Conservation (phyloP, 2,329 filamentous ascomycete species). For the Penicillium sp. region DNA sequence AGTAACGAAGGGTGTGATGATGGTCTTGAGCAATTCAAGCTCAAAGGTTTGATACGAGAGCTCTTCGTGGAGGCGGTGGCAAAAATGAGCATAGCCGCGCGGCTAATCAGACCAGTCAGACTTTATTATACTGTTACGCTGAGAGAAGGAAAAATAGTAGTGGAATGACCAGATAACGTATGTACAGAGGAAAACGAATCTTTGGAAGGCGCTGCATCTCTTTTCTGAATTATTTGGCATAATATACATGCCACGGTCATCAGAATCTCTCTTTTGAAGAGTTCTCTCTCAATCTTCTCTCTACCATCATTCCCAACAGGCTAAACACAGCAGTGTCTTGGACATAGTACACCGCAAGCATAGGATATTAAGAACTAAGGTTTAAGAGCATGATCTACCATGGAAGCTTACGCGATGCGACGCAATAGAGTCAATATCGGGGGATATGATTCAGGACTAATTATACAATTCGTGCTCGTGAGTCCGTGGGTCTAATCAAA, state of each 20-base stretch:
- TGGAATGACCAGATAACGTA: too few relatives aligned
- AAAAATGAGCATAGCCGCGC: constrained; percentile 20
- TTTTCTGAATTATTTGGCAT: too few relatives aligned
- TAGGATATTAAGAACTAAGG: too few relatives aligned
- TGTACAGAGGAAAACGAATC: too few relatives aligned
- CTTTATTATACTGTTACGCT: not conserved
- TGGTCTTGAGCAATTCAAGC: not conserved
- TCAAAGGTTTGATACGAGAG: constrained; percentile 16
- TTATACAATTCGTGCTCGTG: constrained; percentile 37
- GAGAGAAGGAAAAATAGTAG: not conserved
- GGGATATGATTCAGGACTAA: constrained; percentile 21
- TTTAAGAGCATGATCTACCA: not conserved
- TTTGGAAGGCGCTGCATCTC: too few relatives aligned
- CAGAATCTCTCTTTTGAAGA: too few relatives aligned
- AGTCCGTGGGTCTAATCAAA: constrained; percentile 24
- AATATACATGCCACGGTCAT: too few relatives aligned
- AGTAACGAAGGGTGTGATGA: not conserved
- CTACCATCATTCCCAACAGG: too few relatives aligned
- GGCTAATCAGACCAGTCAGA: not conserved
- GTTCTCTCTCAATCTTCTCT: too few relatives aligned
- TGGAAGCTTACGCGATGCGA: not conserved
- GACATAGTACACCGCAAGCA: too few relatives aligned
- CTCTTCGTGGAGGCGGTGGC: constrained; percentile 25
- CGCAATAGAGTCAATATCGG: not conserved
- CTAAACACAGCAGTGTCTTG: too few relatives aligned